phyloP scores from a whole-genome alignment of 2,329 filamentous ascomycete genomes.

The Claviceps purpurea region DNA sequence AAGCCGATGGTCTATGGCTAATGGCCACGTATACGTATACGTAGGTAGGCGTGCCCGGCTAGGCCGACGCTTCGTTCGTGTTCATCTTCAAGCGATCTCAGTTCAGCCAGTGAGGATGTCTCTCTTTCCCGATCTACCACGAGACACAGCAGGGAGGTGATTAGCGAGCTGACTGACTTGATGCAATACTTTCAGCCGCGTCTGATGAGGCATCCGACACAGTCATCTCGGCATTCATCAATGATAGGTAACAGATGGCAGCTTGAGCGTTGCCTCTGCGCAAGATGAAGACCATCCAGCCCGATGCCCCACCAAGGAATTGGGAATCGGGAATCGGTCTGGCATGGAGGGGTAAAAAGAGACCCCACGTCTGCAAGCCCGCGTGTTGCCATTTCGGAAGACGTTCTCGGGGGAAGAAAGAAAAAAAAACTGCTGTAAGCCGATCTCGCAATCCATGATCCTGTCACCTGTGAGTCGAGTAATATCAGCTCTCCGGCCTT shows the following conservation, averaged over 20 bases:
- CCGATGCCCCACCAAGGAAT: not conserved
- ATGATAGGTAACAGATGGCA: not conserved
- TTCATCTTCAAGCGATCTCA: slow-evolving; percentile 46
- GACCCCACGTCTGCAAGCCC: not conserved
- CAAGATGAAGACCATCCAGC: not conserved
- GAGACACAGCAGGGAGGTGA: not conserved
- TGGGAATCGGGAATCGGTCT: not conserved
- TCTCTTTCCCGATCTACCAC: not conserved
- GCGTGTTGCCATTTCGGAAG: not conserved
- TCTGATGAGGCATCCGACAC: not conserved
- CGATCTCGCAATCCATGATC: not conserved
- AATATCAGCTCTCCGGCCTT: not conserved
- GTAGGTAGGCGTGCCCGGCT: not conserved
- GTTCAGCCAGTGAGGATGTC: slow-evolving; percentile 20
- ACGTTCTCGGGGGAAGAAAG: not conserved
- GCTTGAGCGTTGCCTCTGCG: not conserved
- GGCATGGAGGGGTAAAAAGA: not conserved
- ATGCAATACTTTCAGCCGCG: not conserved
- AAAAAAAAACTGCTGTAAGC: not conserved
- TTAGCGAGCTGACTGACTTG: not conserved
- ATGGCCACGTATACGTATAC: not conserved
- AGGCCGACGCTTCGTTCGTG: not conserved
- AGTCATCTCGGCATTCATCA: not conserved
- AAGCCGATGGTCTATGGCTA: not conserved
- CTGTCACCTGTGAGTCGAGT: not conserved